These are phyloP conservation scores for Phytopythium sindhum DNA, from an alignment of 352 stramenopile genomes.

Conservation along the genomic window DNA sequence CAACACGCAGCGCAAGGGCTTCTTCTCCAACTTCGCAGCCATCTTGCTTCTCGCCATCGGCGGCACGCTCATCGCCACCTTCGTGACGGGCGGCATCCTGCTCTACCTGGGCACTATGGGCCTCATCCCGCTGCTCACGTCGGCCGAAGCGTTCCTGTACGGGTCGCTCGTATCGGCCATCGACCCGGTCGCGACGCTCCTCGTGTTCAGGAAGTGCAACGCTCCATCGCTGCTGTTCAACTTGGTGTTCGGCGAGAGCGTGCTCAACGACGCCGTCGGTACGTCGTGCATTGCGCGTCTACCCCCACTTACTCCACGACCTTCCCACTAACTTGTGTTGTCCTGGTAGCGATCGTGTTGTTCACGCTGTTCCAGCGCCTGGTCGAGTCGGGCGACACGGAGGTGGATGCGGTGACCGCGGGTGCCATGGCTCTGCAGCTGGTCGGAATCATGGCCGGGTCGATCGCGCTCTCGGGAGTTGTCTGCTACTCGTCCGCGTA, in stretches of 20 bases:
- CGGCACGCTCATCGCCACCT: constrained; percentile 46
- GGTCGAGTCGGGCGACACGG: constrained; percentile 44
- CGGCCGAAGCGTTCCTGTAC: constrained; percentile 87
- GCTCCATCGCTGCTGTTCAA: constrained; percentile 88
- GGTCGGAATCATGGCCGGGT: constrained; percentile 48
- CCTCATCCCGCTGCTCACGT: constrained; percentile 60
- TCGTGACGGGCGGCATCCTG: constrained; percentile 45
- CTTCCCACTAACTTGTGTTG: background rate
- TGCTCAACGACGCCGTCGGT: constrained; percentile 88
- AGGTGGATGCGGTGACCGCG: constrained; percentile 33
- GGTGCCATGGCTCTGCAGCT: constrained; percentile 38
- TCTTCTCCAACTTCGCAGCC: constrained; percentile 47
- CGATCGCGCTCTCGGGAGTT: constrained; percentile 36
- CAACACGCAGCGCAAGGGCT: constrained; percentile 59
- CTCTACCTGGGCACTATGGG: constrained; percentile 38
- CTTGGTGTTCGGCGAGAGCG: constrained; percentile 91
- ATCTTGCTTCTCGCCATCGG: constrained; percentile 44
- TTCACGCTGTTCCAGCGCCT: constrained; percentile 65
- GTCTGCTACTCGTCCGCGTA: constrained; percentile 65
- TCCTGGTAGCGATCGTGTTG: constrained; percentile 58
- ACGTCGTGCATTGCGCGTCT: constrained; percentile 1
- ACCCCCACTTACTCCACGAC: background rate
- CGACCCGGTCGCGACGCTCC: constrained; percentile 89
- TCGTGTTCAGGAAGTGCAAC: constrained; percentile 86
- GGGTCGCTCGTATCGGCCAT: constrained; percentile 90